These are phyloP conservation scores for Mytilinidion resinicola DNA, from an alignment of 495 filamentous ascomycete genomes.

Conservation along the genomic window DNA sequence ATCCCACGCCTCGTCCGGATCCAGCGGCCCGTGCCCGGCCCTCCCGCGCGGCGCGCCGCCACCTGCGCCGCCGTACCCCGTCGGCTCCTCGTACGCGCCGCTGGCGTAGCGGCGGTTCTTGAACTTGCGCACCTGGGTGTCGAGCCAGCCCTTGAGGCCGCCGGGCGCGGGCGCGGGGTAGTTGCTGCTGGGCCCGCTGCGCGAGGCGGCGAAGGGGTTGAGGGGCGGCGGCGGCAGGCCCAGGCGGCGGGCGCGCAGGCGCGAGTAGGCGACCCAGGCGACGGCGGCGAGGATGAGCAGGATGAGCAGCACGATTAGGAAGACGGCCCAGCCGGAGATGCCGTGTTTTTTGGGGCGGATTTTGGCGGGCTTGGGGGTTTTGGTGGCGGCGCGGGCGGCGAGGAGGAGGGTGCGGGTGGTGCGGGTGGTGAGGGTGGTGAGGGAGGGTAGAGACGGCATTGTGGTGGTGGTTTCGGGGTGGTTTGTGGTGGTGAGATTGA, in stretches of 20 bases:
- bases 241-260: conserved; percentile 54
- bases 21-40: conserved; percentile 42
- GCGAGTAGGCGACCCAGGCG: conserved; percentile 42
- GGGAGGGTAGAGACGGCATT: conserved; percentile 1
- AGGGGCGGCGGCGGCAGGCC: conserved; percentile 58
- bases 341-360: conserved; percentile 2
- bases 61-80: conserved; percentile 32
- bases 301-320: conserved; percentile 47
- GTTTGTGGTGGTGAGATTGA: background rate
- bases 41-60: conserved; percentile 6
- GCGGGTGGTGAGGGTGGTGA: background rate
- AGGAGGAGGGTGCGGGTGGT: conserved; percentile 3
- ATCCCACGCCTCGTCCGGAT: conserved; percentile 73
- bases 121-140: conserved; percentile 45
- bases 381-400: background rate
- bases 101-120: conserved; percentile 49
- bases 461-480: background rate
- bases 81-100: conserved; percentile 56
- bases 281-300: conserved; percentile 43
- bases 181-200: conserved; percentile 41
- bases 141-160: conserved; percentile 56
- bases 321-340: conserved; percentile 31
- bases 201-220: conserved; percentile 56
- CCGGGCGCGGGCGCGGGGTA: conserved; percentile 48
- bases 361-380: conserved; percentile 3